Conservation (phyloP, 2,329 filamentous ascomycete species). For the Pseudocercospora cruenta region DNA sequence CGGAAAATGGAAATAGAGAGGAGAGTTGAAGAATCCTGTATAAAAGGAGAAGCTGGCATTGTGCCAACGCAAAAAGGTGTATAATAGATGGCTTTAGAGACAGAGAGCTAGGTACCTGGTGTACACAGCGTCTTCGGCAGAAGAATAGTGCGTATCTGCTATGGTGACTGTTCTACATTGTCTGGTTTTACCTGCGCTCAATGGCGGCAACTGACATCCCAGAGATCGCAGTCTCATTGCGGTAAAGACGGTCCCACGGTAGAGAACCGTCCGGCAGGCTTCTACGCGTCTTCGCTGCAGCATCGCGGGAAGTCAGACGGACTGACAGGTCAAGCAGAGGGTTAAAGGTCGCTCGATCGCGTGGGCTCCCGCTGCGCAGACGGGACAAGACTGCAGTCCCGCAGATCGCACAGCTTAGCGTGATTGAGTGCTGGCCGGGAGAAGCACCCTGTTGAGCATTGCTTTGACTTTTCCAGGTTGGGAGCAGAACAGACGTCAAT, state of each 20-base stretch:
- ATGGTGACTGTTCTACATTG: not conserved
- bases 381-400: not conserved
- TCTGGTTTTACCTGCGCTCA: not conserved
- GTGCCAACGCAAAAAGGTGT: not conserved
- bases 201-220: not conserved
- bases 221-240: not conserved
- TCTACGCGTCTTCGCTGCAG: slow-evolving; percentile 2
- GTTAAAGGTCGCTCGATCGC: slow-evolving; percentile 5
- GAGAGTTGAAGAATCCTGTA: not conserved
- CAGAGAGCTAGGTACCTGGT: not conserved
- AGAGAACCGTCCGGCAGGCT: not conserved
- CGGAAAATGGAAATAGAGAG: not conserved
- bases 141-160: not conserved
- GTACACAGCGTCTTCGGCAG: not conserved
- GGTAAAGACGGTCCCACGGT: not conserved
- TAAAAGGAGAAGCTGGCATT: not conserved
- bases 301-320: not conserved
- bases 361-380: slow-evolving; percentile 5
- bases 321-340: not conserved
- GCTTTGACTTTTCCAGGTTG: not conserved
- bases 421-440: not conserved
- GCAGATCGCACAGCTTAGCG: not conserved
- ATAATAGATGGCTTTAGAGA: not conserved
- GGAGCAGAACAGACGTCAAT: not conserved
- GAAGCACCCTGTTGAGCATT: not conserved